These are phyloP conservation scores for Mycena alexandri DNA, from an alignment of 768 basidiomycete species.

Conservation along the genomic window DNA sequence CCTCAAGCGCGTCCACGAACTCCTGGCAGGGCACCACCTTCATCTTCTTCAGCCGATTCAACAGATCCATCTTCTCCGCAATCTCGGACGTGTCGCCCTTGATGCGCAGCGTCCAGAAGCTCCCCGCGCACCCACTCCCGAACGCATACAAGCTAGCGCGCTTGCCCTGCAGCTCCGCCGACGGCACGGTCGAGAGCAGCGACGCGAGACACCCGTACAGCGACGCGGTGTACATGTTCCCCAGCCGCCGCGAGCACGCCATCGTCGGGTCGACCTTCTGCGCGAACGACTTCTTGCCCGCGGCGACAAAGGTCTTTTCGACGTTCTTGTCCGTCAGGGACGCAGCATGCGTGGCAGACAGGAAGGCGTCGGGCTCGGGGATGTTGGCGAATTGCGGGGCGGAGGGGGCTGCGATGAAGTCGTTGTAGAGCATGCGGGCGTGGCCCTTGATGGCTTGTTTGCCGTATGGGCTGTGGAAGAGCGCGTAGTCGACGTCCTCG, in stretches of 20 bases:
- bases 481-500: constrained; percentile 89
- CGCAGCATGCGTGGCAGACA: constrained; percentile 73
- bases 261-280: constrained; percentile 84
- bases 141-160: constrained; percentile 96
- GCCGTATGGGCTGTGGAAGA: constrained; percentile 99
- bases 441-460: constrained; percentile 99
- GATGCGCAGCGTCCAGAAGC: constrained; percentile 90
- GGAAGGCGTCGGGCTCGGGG: constrained; percentile 77
- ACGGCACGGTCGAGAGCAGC: constrained; percentile 79
- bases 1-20: constrained; percentile 86
- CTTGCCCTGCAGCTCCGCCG: constrained; percentile 80
- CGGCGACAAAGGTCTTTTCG: constrained; percentile 93
- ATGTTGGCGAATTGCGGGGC: constrained; percentile 77
- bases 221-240: constrained; percentile 99
- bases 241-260: constrained; percentile 89
- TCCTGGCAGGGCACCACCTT: constrained; percentile 93
- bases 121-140: constrained; percentile 94
- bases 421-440: constrained; percentile 91
- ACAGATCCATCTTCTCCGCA: constrained; percentile 82
- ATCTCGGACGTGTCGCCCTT: constrained; percentile 92
- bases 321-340: constrained; percentile 94
- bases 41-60: constrained; percentile 83
- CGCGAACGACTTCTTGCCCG: constrained; percentile 81
- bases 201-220: constrained; percentile 95
- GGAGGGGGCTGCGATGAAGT: constrained; percentile 86